phyloP scores from a whole-genome alignment of 2,329 filamentous ascomycete species.

The Diaporthe vaccinii region DNA sequence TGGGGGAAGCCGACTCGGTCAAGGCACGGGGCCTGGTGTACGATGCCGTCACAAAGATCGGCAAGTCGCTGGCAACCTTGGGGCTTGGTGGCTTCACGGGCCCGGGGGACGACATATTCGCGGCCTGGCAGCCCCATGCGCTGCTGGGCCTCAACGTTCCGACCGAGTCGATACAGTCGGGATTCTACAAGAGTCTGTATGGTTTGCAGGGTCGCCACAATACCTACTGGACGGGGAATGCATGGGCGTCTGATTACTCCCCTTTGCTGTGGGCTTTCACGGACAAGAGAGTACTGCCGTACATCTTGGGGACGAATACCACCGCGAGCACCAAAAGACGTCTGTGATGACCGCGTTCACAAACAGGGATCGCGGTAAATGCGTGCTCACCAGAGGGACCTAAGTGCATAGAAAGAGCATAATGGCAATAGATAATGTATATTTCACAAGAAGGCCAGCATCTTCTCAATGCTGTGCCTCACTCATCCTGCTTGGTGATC shows the following conservation, averaged over 20 bases:
- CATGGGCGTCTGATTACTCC: conserved; percentile 19
- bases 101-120: conserved; percentile 5
- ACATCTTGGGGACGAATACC: background rate
- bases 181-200: conserved; percentile 10
- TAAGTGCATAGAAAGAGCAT: background rate
- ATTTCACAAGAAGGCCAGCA: background rate
- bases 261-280: conserved; percentile 12
- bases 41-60: conserved; percentile 11
- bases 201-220: conserved; percentile 1
- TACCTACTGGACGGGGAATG: conserved; percentile 21
- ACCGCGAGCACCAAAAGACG: background rate
- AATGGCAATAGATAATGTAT: conserved; percentile 12
- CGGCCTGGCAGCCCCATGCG: background rate
- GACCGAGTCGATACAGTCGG: conserved; percentile 1
- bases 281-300: conserved; percentile 2
- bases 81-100: background rate
- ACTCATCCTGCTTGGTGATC: no score
- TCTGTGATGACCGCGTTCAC: background rate
- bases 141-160: background rate
- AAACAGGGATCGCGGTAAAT: accelerated
- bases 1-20: background rate
- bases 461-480: background rate
- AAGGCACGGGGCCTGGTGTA: conserved; percentile 1
- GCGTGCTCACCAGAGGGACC: no score
- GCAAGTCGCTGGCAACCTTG: background rate